phyloP scores from a whole-genome alignment of 805 yeast species.

The Candida ortonii region DNA sequence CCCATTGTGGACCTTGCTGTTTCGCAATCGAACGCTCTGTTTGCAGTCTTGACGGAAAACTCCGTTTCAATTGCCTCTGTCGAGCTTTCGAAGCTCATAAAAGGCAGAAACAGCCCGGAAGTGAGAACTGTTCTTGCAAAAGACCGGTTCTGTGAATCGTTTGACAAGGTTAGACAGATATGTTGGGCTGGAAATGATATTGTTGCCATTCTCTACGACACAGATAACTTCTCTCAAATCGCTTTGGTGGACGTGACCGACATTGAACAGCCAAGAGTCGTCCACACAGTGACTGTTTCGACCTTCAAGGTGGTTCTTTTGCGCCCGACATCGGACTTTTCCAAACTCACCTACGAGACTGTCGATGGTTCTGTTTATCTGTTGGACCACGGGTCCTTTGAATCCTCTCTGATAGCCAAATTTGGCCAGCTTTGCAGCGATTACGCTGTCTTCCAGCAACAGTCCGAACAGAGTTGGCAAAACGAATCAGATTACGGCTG shows the following conservation, averaged over 20 bases:
- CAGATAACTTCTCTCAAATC: constrained; percentile 47
- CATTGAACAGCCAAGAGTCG: constrained; percentile 38
- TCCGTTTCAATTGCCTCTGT: constrained; percentile 46
- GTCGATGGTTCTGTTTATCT: constrained; percentile 58
- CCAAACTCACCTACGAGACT: constrained; percentile 53
- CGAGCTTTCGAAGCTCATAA: constrained; percentile 40
- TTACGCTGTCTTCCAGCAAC: constrained; percentile 42
- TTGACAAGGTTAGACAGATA: constrained; percentile 60
- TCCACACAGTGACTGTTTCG: constrained; percentile 41
- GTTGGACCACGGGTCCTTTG: constrained; percentile 34
- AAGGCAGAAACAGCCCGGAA: constrained; percentile 46
- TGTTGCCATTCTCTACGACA: constrained; percentile 61
- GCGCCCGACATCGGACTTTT: constrained; percentile 53
- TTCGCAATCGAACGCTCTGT: constrained; percentile 52
- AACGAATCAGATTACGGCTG: constrained; percentile 34
- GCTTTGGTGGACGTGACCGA: constrained; percentile 48
- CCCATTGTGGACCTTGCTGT: constrained; percentile 66
- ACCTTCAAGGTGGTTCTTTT: constrained; percentile 52
- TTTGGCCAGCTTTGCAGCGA: constrained; percentile 73
- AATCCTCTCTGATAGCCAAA: constrained; percentile 37
- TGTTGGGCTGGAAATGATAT: constrained; percentile 50
- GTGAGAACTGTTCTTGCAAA: constrained; percentile 33
- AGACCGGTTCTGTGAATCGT: constrained; percentile 35
- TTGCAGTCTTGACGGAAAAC: constrained; percentile 56
- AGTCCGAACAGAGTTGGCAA: constrained; percentile 19